Base-by-base conservation (phyloP, 768 basidiomycete species). In the Exidia glandulosa region DNA sequence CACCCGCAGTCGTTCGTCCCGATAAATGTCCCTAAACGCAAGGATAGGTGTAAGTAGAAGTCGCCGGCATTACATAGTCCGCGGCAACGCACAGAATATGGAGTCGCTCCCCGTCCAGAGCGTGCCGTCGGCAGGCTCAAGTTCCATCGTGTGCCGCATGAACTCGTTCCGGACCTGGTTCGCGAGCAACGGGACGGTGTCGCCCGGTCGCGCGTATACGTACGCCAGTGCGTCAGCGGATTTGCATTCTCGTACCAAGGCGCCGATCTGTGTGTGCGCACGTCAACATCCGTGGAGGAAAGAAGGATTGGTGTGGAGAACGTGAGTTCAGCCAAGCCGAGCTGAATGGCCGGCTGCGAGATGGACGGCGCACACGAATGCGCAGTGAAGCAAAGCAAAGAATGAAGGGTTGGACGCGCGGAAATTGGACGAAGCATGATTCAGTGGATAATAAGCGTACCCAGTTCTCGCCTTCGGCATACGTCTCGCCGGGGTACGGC, bases 131-230 rank as follows among this genome's bases (percentile, higher is more conserved):
- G 41, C 41, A 6, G 41, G 41, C 41, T 45, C 41, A 5, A 45
- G 41, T 23, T 14, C 41, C 12, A 23, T 45, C 41, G 41, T 45
- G 41, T 45, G 41, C 12, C 41, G 41, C 7, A 59, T 45, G 25
- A 59, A 59, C 48, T 59, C 52, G 47, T 47, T 48, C n/a, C 59
- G 59, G 31, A 59, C 32, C 32, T 59, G 59, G 30, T 16, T 27
- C 29, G 29, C 32, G 29, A 59, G 59, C 6, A 30, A 45, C 13
- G 27, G 16, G 12, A 59, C 48, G 27, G 45, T 52, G 31, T 48
- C 59, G 23, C 59, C 59, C 9, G 25, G 47, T 52, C 52, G 47
- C 23, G 59, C 59, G 41, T 59, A 59, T 45, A 50, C 59, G 47
- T 59, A 59, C 6, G 41, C 41, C 41, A 45, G 19, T 19, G 41